Evolutionary conservation across 331 rosid species (phyloP).

Genomic region (Rosa hybrid): DNA sequence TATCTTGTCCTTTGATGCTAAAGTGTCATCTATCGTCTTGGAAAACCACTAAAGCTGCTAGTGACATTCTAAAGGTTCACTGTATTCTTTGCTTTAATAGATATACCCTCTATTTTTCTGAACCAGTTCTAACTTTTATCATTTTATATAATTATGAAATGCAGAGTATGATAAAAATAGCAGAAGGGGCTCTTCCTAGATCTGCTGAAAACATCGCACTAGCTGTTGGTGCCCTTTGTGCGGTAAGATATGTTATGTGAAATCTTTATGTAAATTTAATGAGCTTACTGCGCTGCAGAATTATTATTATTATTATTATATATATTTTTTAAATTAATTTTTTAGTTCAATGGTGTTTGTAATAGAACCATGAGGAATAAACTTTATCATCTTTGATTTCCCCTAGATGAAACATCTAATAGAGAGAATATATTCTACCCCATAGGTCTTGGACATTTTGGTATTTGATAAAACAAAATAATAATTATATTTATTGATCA

Average conservation of each 20-base stretch:
- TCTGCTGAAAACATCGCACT: constrained; percentile 90
- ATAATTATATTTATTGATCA: neutral
- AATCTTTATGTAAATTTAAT: constrained; percentile 18
- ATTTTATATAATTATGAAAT: constrained; percentile 18
- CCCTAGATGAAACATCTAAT: neutral
- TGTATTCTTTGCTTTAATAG: constrained; percentile 18
- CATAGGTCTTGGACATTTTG: neutral
- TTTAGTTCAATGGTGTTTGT: neutral
- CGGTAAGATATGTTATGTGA: constrained; percentile 48
- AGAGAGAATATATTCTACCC: neutral
- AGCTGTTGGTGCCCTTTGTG: constrained; percentile 92
- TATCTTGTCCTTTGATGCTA: constrained; percentile 45
- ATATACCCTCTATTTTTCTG: constrained; percentile 16
- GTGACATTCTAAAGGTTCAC: constrained; percentile 72
- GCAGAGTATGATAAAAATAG: constrained; percentile 66
- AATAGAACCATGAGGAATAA: neutral
- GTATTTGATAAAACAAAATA: neutral
- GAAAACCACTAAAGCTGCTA: constrained; percentile 78
- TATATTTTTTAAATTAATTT: neutral
- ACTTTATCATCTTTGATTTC: neutral
- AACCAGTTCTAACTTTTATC: constrained; percentile 27
- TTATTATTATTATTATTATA: neutral
- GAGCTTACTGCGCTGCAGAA: constrained; percentile 12
- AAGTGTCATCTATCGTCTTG: constrained; percentile 49
- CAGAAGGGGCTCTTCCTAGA: constrained; percentile 82